Evolutionary conservation across 2,329 filamentous ascomycete genomes (phyloP).

Genomic region (Cladophialophora yegresii): DNA sequence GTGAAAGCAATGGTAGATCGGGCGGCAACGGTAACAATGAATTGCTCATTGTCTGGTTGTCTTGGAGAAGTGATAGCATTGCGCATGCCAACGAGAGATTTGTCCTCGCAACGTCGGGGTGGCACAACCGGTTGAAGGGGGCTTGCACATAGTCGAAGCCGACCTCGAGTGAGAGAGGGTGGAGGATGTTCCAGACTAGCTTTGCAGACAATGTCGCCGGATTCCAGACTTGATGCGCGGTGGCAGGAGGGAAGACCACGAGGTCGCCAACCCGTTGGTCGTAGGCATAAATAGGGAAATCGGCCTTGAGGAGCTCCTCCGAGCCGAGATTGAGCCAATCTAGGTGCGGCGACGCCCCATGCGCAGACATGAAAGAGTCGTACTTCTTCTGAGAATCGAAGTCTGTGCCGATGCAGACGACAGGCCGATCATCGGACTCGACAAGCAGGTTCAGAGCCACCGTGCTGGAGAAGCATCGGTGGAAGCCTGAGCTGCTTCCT

Average conservation of each 20-base stretch:
- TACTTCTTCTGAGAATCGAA: constrained; percentile 41
- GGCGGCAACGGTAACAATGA: constrained; percentile 34
- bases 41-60: constrained; percentile 27
- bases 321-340: constrained; percentile 42
- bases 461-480: constrained; percentile 44
- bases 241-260: constrained; percentile 43
- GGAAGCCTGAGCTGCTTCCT: constrained; percentile 42
- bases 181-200: constrained; percentile 45
- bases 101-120: constrained; percentile 41
- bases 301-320: constrained; percentile 39
- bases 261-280: constrained; percentile 42
- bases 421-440: constrained; percentile 39
- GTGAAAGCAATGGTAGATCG: constrained; percentile 38
- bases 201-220: constrained; percentile 42
- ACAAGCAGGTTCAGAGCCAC: constrained; percentile 43
- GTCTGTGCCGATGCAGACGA: constrained; percentile 44
- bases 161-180: constrained; percentile 41
- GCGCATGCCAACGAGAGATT: constrained; percentile 40
- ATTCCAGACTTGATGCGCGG: constrained; percentile 45
- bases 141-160: constrained; percentile 44
- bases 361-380: constrained; percentile 41
- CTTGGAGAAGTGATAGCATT: constrained; percentile 40
- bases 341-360: constrained; percentile 42
- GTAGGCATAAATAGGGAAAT: constrained; percentile 44
- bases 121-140: constrained; percentile 42